Evolutionary conservation across 2,329 filamentous ascomycete genomes (phyloP), one percentile per base, ranked within the genome.

Genomic region (Fusarium mangiferae): DNA sequence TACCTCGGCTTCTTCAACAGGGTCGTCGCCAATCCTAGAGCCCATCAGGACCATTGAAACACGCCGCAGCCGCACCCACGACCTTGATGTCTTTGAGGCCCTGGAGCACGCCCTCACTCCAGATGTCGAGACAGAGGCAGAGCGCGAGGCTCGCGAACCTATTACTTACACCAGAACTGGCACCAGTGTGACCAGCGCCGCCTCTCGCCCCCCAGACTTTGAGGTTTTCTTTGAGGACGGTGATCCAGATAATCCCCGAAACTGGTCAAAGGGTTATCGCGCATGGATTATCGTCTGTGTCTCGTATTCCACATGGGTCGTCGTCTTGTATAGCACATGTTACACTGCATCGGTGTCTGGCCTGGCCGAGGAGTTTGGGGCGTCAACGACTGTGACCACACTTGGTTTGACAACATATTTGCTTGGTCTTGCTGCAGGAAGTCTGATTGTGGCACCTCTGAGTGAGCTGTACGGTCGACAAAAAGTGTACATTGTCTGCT

Each of bases 341-440:
- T 97, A 96, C 80, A 94, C 94, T 2, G 89, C 91, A 2, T 91
- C 91, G 6, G 89, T 93, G 39, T 87, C 89, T 1, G 91, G 92
- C 1, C 89, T 97, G 81, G 89, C 90, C 77, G 80, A 85, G 20
- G 91, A 94, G 58, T 96, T 94, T 75, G 82, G 86, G 42, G 85
- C 90, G 24, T 79, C 84, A 20, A 85, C 89, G 39, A 90, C 89
- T 1, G 81, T 92, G n/a, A 88, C 91, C 2, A 93, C 93, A 0
- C 84, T 96, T 6, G 94, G 94, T 10, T 85, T 97, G 49, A 96
- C 94, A 0, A 91, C 92, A 1, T 97, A 96, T 78, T 86, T 96
- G 14, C 80, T 94, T 30, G 94, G 94, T 10, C 86, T 96, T 52
- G 94, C 93, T 1, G 81, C 87, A 3, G 94, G 94, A 2, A 91